Evolutionary conservation across 768 basidiomycete genomes (phyloP).

Genomic region (Megacollybia marginata): DNA sequence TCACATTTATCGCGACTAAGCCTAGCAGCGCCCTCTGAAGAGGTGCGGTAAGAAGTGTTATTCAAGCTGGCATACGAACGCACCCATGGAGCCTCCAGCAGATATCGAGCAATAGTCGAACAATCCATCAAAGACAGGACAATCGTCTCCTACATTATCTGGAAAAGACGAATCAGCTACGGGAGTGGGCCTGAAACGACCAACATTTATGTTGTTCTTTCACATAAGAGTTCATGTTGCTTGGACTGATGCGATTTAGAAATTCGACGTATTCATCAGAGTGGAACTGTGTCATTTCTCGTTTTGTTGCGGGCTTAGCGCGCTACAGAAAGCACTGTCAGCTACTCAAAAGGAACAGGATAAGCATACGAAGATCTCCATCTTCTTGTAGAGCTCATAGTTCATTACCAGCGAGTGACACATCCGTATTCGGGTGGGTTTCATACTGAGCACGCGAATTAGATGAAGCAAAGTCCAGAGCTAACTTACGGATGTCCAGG

Average conservation of each 20-base stretch:
- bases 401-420: conserved; percentile 99
- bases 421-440: conserved; percentile 98
- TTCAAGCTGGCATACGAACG: conserved; percentile 15
- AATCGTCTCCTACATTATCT: conserved; percentile 99
- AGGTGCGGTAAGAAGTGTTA: conserved; percentile 4
- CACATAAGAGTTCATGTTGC: conserved; percentile 88
- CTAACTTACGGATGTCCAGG: conserved; percentile 80
- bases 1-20: conserved; percentile 96
- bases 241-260: conserved; percentile 86
- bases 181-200: conserved; percentile 10
- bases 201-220: conserved; percentile 95
- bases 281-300: conserved; percentile 99
- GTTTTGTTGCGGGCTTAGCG: conserved; percentile 97
- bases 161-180: neutral
- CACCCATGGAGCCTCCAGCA: conserved; percentile 99
- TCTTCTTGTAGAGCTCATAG: conserved; percentile 97
- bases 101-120: conserved; percentile 99
- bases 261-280: conserved; percentile 99
- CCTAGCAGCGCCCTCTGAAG: conserved; percentile 89
- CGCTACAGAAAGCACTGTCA: conserved; percentile 43
- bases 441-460: conserved; percentile 57
- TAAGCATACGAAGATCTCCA: conserved; percentile 94
- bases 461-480: conserved; percentile 1
- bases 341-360: neutral
- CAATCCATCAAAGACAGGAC: conserved; percentile 96